phyloP scores from a whole-genome alignment of 2,329 filamentous ascomycete genomes.

The Paracorniculantispora psalliotae region DNA sequence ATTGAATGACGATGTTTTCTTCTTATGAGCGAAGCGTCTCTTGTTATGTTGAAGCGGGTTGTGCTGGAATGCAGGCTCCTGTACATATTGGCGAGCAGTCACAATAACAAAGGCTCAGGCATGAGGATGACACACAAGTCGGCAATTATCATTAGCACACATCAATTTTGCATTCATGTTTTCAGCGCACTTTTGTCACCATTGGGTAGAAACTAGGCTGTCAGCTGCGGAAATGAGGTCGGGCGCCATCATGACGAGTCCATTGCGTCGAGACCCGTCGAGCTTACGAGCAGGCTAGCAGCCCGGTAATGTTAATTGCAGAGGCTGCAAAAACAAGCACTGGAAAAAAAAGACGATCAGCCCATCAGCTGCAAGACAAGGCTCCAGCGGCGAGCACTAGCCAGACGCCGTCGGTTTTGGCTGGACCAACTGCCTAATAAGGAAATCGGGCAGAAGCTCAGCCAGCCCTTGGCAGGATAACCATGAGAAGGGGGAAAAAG shows the following conservation, averaged over 20 bases:
- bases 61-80: conserved; percentile 4
- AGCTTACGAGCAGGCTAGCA: background rate
- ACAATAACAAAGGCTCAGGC: background rate
- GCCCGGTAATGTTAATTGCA: background rate
- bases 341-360: background rate
- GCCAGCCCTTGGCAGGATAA: too few species aligned
- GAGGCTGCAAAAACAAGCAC: background rate
- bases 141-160: too few species aligned
- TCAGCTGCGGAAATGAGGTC: background rate
- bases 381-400: background rate
- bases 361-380: background rate
- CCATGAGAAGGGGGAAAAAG: background rate
- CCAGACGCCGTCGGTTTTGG: background rate
- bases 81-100: background rate
- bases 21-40: background rate
- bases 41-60: background rate
- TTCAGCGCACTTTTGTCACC: background rate
- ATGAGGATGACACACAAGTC: background rate
- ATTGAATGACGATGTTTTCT: background rate
- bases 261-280: background rate
- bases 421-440: background rate
- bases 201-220: background rate
- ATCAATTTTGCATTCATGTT: too few species aligned
- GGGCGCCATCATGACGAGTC: background rate
- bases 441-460: background rate